Base-by-base conservation (phyloP, 2,329 filamentous ascomycete genomes). In the Fusarium foetens region DNA sequence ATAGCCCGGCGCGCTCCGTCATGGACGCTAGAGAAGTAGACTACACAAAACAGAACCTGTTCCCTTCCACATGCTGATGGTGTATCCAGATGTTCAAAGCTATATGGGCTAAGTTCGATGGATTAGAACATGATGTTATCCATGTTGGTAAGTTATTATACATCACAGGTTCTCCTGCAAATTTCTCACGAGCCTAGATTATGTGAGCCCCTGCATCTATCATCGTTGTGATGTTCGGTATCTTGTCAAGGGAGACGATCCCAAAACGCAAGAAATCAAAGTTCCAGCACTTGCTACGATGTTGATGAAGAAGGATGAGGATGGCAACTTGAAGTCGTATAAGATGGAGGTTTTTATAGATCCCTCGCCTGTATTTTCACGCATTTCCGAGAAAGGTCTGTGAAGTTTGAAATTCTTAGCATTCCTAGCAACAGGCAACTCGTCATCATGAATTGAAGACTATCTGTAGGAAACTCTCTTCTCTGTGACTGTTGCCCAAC, bases 401-500 rank as follows among this genome's bases (percentile, higher is more conserved):
- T 66, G 25, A 43, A 21, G 3, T n/a, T 57, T 27, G 31, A 27
- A 19, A 13, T 0, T 3, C 13, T 38, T n/a, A n/a, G 23, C 12
- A 27, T 36, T n/a, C 10, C 19, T 17, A 23, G 12, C 4, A 55
- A 10, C 6, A 14, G 5, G 11, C 9, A 19, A 31, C 21, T 31
- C 9, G 8, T 16, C 6, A 43, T 14, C 14, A 57, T 35, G 33
- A 12, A 8, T 25, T 21, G 4, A 27, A 14, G 25, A 17, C 36
- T 59, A 69, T 39, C 19, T 53, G 17, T 60, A 61, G 14, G 39
- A 12, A 0, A 53, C 36, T 9, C 19, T 53, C 12, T 62, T 63
- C 11, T 29, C 63, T 17, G 31, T 21, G 36, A 73, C 39, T 5
- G 70, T 75, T 9, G 29, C 46, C 73, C 73, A 75, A 35, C 23